Conservation (phyloP, 2,329 filamentous ascomycete species). For the Hypocrella siamensis region DNA sequence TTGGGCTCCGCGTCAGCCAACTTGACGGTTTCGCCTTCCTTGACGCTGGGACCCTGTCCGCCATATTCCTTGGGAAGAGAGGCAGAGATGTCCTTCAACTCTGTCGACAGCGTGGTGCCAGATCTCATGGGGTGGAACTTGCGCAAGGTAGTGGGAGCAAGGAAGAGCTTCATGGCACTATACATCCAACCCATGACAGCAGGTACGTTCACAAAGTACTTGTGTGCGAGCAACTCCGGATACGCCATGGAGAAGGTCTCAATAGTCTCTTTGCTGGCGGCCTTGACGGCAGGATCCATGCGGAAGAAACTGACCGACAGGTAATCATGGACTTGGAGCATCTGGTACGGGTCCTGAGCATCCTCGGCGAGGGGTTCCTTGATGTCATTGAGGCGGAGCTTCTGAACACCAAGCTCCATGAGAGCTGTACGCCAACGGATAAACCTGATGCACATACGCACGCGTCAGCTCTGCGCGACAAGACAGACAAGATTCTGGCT, state of each 20-base stretch:
- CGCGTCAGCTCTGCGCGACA: too few relatives aligned
- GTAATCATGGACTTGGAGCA: slow-evolving; percentile 91
- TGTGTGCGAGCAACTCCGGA: slow-evolving; percentile 69
- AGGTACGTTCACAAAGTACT: slow-evolving; percentile 94
- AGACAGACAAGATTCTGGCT: too few relatives aligned
- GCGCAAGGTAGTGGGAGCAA: slow-evolving; percentile 57
- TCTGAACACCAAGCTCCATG: slow-evolving; percentile 72
- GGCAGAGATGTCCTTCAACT: slow-evolving; percentile 41
- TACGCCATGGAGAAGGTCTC: slow-evolving; percentile 68
- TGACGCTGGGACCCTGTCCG: slow-evolving; percentile 42
- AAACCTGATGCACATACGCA: slow-evolving; percentile 41
- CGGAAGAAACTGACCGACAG: slow-evolving; percentile 74
- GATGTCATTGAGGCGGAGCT: slow-evolving; percentile 54
- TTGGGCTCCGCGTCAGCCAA: slow-evolving; percentile 8
- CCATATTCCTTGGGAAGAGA: slow-evolving; percentile 65
- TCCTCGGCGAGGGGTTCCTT: slow-evolving; percentile 57
- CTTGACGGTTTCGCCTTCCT: slow-evolving; percentile 17
- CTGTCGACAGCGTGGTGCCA: slow-evolving; percentile 50
- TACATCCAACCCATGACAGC: slow-evolving; percentile 82
- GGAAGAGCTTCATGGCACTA: slow-evolving; percentile 57
- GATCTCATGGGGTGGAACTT: slow-evolving; percentile 69
- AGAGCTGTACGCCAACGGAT: slow-evolving; percentile 78
- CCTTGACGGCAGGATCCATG: slow-evolving; percentile 60
- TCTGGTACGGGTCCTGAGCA: slow-evolving; percentile 71
- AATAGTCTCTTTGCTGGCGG: slow-evolving; percentile 67